A percentile compares a stretch with the other conserved stretches of the same genome.
Conservation (phyloP, 208 protist species). For the Vickermania spadyakhi region DNA sequence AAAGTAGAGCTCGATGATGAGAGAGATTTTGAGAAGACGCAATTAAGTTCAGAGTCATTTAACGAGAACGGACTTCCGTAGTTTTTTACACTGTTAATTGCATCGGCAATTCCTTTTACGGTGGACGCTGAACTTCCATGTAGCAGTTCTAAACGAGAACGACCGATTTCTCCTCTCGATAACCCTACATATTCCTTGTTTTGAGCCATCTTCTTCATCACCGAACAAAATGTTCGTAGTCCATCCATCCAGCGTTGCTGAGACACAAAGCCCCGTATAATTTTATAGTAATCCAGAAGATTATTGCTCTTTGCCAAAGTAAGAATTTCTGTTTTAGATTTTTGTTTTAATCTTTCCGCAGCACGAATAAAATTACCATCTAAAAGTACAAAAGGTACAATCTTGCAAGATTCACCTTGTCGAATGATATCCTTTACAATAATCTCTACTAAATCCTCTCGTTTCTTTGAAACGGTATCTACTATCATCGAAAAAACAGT, state of each 20-base stretch:
- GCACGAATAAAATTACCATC: conserved; percentile 1
- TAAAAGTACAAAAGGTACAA: background rate
- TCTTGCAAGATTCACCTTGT: background rate
- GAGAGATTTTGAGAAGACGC: background rate
- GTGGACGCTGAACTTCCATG: background rate
- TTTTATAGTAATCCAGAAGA: background rate
- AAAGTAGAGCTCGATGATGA: background rate
- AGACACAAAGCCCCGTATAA: background rate
- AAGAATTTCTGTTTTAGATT: background rate
- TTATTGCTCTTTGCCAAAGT: background rate
- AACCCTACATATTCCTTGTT: background rate
- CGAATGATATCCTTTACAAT: background rate
- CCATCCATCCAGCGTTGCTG: background rate
- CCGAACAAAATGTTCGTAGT: background rate
- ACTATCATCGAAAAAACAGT: background rate
- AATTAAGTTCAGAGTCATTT: background rate
- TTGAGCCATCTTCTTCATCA: background rate
- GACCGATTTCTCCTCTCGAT: background rate
- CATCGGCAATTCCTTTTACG: background rate
- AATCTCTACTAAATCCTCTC: background rate
- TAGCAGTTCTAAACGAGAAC: background rate
- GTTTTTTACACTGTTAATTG: background rate
- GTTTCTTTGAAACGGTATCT: background rate
- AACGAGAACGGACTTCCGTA: background rate
- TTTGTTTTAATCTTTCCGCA: background rate